Evolutionary conservation across 306 rosid genomes (phyloP), one percentile per base, ranked within the genome.

Genomic region (Begonia fuchsioides): DNA sequence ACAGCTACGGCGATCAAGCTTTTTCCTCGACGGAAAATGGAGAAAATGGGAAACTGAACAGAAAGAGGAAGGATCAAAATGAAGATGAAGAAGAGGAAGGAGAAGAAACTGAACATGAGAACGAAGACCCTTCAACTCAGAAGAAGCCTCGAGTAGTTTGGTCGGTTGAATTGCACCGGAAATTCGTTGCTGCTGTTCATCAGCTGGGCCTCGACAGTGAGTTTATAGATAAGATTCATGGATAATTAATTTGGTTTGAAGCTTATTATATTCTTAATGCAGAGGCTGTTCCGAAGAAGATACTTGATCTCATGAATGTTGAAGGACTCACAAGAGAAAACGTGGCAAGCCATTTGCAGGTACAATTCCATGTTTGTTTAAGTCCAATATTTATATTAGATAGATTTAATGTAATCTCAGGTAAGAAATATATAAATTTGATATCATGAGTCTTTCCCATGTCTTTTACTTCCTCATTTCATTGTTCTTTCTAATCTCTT

Each of bases 111-210:
- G 94, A 49, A 40, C 65, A 69, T 38, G 96, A 83, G 9, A 68
- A 57, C 43, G 93, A 86, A 0, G 98, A 92, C 58, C 76, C 87
- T 0, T 73, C 93, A 5, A 1, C 77, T 44, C 98, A 82, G 70
- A 92, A 92, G 80, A 92, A 92, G 71, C 87, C 96, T 50, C 87
- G 98, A 26, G 98, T 92, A 49, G 98, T 92, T 73, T 85, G 98
- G 98, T 85, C 98, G 14, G 81, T 82, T 12, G 94, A 92, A 32
- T 79, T 92, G 65, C 98, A 92, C 59, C 75, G 86, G 72, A 92
- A 92, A 72, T 92, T 92, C 59, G 96, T 92, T 10, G 78, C 76
- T 5, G 94, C 98, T 46, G 98, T 92, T 65, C 73, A 82, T 63
- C 95, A 85, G 61, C 63, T 92, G 48, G 96, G 98, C 70, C 72